phyloP scores from a whole-genome alignment of 257 asterid species.

The Solanum acaule region DNA sequence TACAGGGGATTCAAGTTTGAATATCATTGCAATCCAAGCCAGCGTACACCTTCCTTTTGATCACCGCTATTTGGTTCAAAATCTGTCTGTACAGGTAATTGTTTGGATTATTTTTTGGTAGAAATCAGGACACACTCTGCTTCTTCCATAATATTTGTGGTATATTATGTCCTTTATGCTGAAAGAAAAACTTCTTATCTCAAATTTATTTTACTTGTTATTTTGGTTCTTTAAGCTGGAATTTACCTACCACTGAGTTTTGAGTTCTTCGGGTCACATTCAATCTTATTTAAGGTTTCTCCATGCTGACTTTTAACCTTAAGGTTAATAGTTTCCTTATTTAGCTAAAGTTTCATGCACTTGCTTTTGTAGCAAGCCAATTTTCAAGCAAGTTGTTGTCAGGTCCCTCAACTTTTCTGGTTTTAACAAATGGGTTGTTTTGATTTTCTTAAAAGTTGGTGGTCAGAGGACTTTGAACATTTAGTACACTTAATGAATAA shows the following conservation, averaged over 20 bases:
- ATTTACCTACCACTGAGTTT: neutral
- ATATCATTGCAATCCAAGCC: constrained; percentile 79
- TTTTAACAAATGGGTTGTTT: neutral
- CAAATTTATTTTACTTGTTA: neutral
- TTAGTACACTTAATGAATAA: neutral
- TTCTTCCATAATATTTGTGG: neutral
- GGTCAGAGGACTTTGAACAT: neutral
- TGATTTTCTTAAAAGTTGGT: neutral
- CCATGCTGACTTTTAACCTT: neutral
- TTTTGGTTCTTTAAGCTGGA: neutral
- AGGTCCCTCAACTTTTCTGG: neutral
- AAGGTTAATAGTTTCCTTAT: neutral
- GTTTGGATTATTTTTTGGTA: neutral
- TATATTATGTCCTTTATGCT: neutral
- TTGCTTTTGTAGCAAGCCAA: neutral
- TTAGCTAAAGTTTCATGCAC: neutral
- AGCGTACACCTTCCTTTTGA: constrained; percentile 78
- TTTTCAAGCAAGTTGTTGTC: neutral
- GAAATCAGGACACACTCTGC: neutral
- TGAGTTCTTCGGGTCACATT: neutral
- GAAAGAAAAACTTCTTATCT: neutral
- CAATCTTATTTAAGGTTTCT: neutral
- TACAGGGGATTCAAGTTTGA: constrained; percentile 61
- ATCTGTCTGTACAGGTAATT: constrained; percentile 77
- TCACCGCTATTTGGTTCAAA: constrained; percentile 72